Base-by-base conservation (phyloP, 2,329 filamentous ascomycete species). In the Curvularia lunata region DNA sequence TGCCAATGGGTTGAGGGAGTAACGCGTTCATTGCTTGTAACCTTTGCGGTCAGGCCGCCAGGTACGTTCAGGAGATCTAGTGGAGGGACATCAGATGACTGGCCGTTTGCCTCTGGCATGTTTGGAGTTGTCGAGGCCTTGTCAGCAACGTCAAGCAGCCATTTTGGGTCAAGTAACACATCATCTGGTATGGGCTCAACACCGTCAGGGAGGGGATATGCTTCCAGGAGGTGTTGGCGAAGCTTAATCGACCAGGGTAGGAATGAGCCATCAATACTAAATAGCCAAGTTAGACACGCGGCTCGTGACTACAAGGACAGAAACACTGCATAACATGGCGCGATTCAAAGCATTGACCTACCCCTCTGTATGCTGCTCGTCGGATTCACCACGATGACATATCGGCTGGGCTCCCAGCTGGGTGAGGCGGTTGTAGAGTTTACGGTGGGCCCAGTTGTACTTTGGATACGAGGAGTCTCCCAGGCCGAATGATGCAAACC, bases 401-500 rank as follows among this genome's bases (percentile, higher is more conserved):
- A 95, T 86, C 47, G 91, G 85, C 41, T 83, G 83, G 2, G 91
- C 95, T 1, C 94, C 94, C 0, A 99, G 85, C 73, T 97, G 92
- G 37, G 88, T 76, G 32, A 99, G 81, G 16, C 95, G 87, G 67
- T 92, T 94, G 69, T 92, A 87, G 45, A 99, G 82, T 77, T 97
- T 96, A 48, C 92, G 86, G 45, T 91, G 90, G 18, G 94, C 92
- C 86, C 91, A 97, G 79, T 99, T 99, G 78, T 92, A 97, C 88
- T 96, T 94, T 54, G 90, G 84, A 82, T 99, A 99, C 1, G 93
- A 96, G 71, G 91, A 97, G 77, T 99, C 95, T 0, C 95, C 95
- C 1, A 98, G 83, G 0, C 95, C 95, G 81, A 98, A 97, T 0
- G 89, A 90, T 3, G 91, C 89, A 77, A 96, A 98, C 1, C 81